A percentile compares a stretch with the other conserved stretches of the same genome.
These are phyloP conservation scores for Craterostigma plantagineum DNA, from an alignment of 257 asterid genomes.

Conservation along the genomic window DNA sequence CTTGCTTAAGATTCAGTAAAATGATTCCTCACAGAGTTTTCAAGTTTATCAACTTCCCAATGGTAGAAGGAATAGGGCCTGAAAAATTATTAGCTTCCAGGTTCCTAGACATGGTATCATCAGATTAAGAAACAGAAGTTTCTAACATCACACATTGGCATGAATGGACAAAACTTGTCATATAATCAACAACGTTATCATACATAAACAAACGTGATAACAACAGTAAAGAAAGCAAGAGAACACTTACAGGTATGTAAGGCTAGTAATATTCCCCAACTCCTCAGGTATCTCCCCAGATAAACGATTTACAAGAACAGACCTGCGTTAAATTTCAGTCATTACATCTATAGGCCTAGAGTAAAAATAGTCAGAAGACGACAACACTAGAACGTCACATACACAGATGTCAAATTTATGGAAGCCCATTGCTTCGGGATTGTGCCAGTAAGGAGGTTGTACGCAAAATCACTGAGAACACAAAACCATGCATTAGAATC, in stretches of 20 bases:
- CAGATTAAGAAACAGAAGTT: neutral
- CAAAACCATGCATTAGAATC: neutral
- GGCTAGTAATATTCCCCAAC: slow-evolving; percentile 57
- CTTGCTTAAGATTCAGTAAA: neutral
- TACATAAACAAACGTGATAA: neutral
- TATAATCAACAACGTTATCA: neutral
- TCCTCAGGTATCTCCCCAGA: slow-evolving; percentile 71
- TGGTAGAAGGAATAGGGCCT: slow-evolving; percentile 53
- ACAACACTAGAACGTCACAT: slow-evolving; percentile 3
- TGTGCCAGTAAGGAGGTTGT: slow-evolving; percentile 59
- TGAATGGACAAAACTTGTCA: neutral
- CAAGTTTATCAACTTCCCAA: slow-evolving; percentile 46
- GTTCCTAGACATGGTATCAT: no score
- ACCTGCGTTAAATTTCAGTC: slow-evolving; percentile 37
- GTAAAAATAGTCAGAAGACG: neutral
- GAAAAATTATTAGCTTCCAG: slow-evolving; percentile 70
- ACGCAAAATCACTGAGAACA: slow-evolving; percentile 66
- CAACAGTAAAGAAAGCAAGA: neutral
- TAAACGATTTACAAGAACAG: slow-evolving; percentile 74
- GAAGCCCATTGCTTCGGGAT: slow-evolving; percentile 83
- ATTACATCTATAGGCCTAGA: slow-evolving; percentile 7
- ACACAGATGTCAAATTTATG: slow-evolving; percentile 37
- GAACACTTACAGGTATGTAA: slow-evolving; percentile 57
- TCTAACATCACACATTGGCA: neutral
- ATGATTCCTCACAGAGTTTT: slow-evolving; percentile 46